Evolutionary conservation across 495 filamentous ascomycete genomes (phyloP).

Genomic region (Halenospora varia): DNA sequence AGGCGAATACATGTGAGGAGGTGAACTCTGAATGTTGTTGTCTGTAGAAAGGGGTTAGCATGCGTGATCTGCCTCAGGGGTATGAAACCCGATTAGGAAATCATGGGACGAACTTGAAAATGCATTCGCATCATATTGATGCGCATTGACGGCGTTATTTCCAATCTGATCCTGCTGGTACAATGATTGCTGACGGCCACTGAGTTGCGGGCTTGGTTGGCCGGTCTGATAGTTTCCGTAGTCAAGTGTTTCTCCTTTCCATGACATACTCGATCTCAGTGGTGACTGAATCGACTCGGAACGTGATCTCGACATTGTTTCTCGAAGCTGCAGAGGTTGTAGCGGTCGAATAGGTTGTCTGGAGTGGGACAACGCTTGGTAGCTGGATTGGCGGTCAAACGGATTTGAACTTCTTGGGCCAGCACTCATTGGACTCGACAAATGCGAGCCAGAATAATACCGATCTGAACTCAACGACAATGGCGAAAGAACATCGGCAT

Average conservation of each 20-base stretch:
- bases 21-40: conserved; percentile 19
- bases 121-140: conserved; percentile 45
- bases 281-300: conserved; percentile 57
- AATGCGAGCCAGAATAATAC: conserved; percentile 44
- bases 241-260: conserved; percentile 56
- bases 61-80: conserved; percentile 16
- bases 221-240: conserved; percentile 41
- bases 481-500: conserved; percentile 49
- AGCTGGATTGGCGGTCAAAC: conserved; percentile 47
- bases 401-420: conserved; percentile 50
- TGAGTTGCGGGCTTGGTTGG: conserved; percentile 40
- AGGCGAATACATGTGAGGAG: conserved; percentile 44
- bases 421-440: conserved; percentile 41
- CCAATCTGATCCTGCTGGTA: conserved; percentile 37
- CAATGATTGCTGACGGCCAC: conserved; percentile 36
- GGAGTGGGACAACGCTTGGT: conserved; percentile 41
- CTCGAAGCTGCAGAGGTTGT: conserved; percentile 55
- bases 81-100: conserved; percentile 15
- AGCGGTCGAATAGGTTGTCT: conserved; percentile 41
- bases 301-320: conserved; percentile 54
- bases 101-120: conserved; percentile 44
- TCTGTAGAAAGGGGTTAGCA: conserved; percentile 6
- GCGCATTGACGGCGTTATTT: conserved; percentile 32
- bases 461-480: conserved; percentile 48
- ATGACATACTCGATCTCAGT: conserved; percentile 55